Base-by-base conservation (phyloP, 2,329 filamentous ascomycete genomes). In the Clonostachys rosea region DNA sequence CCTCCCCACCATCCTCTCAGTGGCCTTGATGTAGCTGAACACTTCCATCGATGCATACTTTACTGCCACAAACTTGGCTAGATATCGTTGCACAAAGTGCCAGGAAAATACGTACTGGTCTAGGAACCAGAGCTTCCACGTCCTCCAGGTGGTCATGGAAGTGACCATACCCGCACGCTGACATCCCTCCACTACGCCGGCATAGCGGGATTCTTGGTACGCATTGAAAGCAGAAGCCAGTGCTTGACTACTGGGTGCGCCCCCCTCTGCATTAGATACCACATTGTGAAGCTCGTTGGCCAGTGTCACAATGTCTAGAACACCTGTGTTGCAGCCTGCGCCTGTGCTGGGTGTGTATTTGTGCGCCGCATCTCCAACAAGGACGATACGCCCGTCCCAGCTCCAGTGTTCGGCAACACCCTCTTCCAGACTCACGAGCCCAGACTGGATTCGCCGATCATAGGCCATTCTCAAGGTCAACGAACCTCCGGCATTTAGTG, bases 321-420 rank as follows among this genome's bases (percentile, higher is more conserved):
- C 55, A 3, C 55, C 62, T 33, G 56, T 57, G 50, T 65, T 65
- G 24, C 58, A 55, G 2, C 61, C 60, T 8, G 57, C 54, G 1
- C 58, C 61, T 2, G 58, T 50, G 40, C 59, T 60, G 0, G 62
- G 58, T 2, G 60, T 60, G 45, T 61, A 58, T 41, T 64, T 62
- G 47, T 65, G 59, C 11, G 51, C 56, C 2, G 62, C 50, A 43
- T 67, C 63, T 5, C 63, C 63, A 1, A 51, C 54, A 3, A 65
- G 56, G 4, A 62, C 59, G 9, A 45, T n/a, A n/a, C 24, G 24
- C 8, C 24, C 24, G 10, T 30, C 24, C 24, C 24, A 30, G 24
- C 24, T 30, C 24, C 24, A 45, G 30, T 36, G n/a, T 12, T 54
- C 14, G 5, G 59, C 39, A 3, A 65, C 51, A 10, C 61, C 63